phyloP scores from a whole-genome alignment of 2,329 filamentous ascomycete genomes.

The Venturiaceae sp. region DNA sequence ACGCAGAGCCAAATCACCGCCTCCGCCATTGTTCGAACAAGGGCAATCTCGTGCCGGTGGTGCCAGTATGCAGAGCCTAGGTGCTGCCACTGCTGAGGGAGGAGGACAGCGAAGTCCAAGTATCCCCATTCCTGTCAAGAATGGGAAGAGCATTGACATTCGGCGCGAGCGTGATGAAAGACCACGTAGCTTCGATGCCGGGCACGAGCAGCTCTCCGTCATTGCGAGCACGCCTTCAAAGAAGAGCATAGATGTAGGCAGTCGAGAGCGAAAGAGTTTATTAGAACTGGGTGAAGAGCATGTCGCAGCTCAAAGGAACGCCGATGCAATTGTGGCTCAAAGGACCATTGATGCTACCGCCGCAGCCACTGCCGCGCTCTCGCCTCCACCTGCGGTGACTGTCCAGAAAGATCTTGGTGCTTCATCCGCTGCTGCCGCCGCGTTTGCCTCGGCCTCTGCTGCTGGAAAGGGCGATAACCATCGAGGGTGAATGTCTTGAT shows the following conservation, averaged over 20 bases:
- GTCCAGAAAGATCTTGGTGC: not conserved
- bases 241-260: not conserved
- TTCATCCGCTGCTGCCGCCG: not conserved
- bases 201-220: not conserved
- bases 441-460: not conserved
- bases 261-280: not conserved
- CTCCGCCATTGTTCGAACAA: not conserved
- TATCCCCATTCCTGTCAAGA: not conserved
- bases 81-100: slow-evolving; percentile 1
- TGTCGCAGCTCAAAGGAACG: not conserved
- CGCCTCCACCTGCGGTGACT: not conserved
- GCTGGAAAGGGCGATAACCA: not conserved
- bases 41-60: not conserved
- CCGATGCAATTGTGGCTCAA: too few species aligned
- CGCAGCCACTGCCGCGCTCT: not conserved
- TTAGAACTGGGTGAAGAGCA: slow-evolving; percentile 2
- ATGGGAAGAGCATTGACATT: slow-evolving; percentile 2
- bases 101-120: not conserved
- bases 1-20: not conserved
- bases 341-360: not conserved
- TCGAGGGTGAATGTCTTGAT: too few species aligned
- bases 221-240: not conserved
- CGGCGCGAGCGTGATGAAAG: not conserved
- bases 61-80: not conserved
- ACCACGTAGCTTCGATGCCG: slow-evolving; percentile 1